Base-by-base conservation (phyloP, 768 basidiomycete genomes). In the Termitomyces bulborhizus region DNA sequence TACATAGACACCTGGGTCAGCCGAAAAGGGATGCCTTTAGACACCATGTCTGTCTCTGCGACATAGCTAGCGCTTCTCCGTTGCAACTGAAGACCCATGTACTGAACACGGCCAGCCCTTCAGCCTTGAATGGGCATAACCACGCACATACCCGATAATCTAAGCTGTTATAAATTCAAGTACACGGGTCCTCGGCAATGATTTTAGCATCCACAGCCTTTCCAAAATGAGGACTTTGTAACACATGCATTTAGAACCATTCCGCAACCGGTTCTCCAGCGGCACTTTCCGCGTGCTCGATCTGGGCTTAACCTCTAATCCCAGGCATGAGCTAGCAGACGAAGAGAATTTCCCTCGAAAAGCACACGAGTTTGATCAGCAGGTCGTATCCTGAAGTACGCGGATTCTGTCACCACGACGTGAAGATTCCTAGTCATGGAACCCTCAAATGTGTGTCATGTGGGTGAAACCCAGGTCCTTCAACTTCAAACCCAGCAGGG, bases 331-430 rank as follows among this genome's bases (percentile, higher is more conserved):
- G 37, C 39, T 12, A 16, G 7, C 31, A 27, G 6, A 26, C 16
- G 24, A 37, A 21, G 18, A 32, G 13, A 7, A 21, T 37, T 24
- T 15, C 24, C 13, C 3, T 24, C 29, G 21, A 54, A 34, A 31
- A 18, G 24, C 9, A 37, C 57, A 56, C 40, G 58, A 50, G 42
- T 39, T 51, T 49, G 43, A 31, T 59, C 58, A 59, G 54, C 58
- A 55, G 57, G 41, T 32, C 36, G 12, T 31, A 29, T 15, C 34
- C 29, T 45, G 18, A 39, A 41, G 26, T 40, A 6, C 6, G 18
- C 24, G 32, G 40, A 52, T 37, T 51, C 39, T 24, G 39, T 45
- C 40, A 31, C 32, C 34, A 54, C 51, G 54, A 49, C 18, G 34
- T 36, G 48, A 32, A 41, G 50, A 40, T 41, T 41, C 53, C 41